Base-by-base conservation (phyloP, 1,284 basidiomycete species). In the Apiotrichum sp. region DNA sequence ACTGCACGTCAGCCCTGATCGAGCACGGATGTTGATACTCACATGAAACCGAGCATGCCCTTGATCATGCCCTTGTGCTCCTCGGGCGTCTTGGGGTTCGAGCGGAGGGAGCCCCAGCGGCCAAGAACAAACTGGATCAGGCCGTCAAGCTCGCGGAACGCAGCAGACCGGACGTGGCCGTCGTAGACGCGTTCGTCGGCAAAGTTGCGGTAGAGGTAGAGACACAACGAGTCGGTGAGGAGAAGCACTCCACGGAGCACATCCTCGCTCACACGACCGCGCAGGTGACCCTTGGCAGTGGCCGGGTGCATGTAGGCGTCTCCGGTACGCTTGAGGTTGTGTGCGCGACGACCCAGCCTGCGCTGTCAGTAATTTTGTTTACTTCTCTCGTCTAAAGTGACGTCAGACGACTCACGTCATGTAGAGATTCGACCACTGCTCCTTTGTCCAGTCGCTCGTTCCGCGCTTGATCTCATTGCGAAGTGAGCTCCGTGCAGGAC, bases 141-240 rank as follows among this genome's bases (percentile, higher is more conserved):
- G 6, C 57, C 62, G 40, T 66, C 59, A 35, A 68, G 62, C 51
- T 67, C 62, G 31, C 53, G 49, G 54, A 70, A 74, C 14, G 65
- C 59, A 31, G 58, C 57, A n/a, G 55, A 46, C 22, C 62, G 57
- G 13, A 68, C 65, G n/a, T 65, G 54, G 7, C 65, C 67, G 5
- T 52, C 55, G 3, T 64, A 66, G 38, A 48, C 33, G 32, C 74
- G 70, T 46, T 81, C 80, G 46, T 79, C 78, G 58, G 77, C 75
- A 68, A 76, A 80, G 62, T 79, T 80, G 31, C 77, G 68, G 59
- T 78, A 79, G 14, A 77, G 69, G 66, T 77, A 81, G 6, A 80
- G 69, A 4, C 80, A 65, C 33, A 78, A 68, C 13, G 79, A 75
- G 57, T 81, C 80, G 34, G 78, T 76, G 50, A 78, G 74, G 59